phyloP scores from a whole-genome alignment of 495 filamentous ascomycete species.

The Halenospora varia region DNA sequence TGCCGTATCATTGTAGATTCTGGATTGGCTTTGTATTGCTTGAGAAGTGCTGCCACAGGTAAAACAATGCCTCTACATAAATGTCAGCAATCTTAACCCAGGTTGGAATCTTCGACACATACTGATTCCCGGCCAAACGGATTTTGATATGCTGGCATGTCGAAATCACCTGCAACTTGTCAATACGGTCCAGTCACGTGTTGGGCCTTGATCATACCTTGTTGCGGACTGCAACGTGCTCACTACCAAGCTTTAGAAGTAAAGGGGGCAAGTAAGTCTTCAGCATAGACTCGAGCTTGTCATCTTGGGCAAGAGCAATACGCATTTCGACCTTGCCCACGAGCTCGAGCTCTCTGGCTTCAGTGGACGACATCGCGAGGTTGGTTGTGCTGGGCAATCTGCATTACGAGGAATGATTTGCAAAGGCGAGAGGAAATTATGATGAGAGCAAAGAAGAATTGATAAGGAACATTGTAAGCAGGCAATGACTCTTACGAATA shows the following conservation, averaged over 20 bases:
- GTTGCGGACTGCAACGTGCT: constrained; percentile 73
- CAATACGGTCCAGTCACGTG: constrained; percentile 4
- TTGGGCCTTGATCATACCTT: constrained; percentile 52
- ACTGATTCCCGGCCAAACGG: constrained; percentile 49
- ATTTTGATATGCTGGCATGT: constrained; percentile 81
- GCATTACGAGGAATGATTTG: neutral
- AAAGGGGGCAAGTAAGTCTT: constrained; percentile 76
- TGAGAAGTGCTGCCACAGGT: constrained; percentile 76
- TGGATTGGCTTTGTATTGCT: constrained; percentile 81
- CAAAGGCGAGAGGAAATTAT: neutral
- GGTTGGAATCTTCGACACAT: constrained; percentile 17
- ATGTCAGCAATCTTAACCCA: constrained; percentile 4
- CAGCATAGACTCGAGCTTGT: constrained; percentile 75
- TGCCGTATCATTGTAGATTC: constrained; percentile 70
- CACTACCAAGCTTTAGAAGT: constrained; percentile 78
- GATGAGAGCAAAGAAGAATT: neutral
- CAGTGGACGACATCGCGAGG: constrained; percentile 21
- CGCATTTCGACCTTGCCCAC: constrained; percentile 87
- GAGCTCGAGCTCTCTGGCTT: constrained; percentile 76
- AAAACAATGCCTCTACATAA: constrained; percentile 58
- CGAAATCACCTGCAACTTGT: constrained; percentile 47
- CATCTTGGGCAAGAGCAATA: constrained; percentile 73
- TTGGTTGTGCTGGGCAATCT: neutral
- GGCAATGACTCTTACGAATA: neutral
- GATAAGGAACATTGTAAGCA: neutral